A percentile compares a stretch with the other conserved stretches of the same genome.
phyloP scores from a whole-genome alignment of 2,329 filamentous ascomycete species.

The Orbilia ellipsospora region DNA sequence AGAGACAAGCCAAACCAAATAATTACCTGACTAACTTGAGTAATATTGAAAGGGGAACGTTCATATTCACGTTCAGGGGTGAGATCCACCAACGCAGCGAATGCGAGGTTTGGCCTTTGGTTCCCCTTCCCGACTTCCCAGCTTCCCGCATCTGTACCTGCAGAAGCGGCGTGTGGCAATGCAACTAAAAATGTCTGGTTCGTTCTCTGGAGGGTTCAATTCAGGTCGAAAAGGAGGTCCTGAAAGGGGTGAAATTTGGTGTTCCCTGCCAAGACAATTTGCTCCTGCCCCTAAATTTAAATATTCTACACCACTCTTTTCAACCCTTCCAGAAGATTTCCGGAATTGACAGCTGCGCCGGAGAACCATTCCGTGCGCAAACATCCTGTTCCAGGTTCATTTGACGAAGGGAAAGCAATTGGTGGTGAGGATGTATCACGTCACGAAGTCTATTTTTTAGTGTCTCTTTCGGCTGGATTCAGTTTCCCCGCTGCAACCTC shows the following conservation, averaged over 20 bases:
- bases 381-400: not conserved
- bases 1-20: no score
- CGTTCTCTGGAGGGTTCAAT: not conserved
- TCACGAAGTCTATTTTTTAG: no score
- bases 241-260: not conserved
- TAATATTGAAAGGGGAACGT: constrained; percentile 1
- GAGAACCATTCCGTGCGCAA: constrained; percentile 6
- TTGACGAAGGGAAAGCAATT: not conserved
- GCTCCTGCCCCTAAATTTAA: constrained; percentile 46
- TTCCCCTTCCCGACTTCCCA: no score
- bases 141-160: constrained; percentile 11
- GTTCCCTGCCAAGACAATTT: constrained; percentile 38
- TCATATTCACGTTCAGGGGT: constrained; percentile 1
- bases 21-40: no score
- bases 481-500: no score
- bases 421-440: no score
- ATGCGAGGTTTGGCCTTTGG: no score
- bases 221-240: constrained; percentile 12
- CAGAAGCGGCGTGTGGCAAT: constrained; percentile 18
- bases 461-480: no score
- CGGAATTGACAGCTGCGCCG: constrained; percentile 16
- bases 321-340: constrained; percentile 49
- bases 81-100: no score
- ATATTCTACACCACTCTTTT: not conserved
- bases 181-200: constrained; percentile 16